Base-by-base conservation (phyloP, 345 rosid species). In the Gossypium sturtianum region DNA sequence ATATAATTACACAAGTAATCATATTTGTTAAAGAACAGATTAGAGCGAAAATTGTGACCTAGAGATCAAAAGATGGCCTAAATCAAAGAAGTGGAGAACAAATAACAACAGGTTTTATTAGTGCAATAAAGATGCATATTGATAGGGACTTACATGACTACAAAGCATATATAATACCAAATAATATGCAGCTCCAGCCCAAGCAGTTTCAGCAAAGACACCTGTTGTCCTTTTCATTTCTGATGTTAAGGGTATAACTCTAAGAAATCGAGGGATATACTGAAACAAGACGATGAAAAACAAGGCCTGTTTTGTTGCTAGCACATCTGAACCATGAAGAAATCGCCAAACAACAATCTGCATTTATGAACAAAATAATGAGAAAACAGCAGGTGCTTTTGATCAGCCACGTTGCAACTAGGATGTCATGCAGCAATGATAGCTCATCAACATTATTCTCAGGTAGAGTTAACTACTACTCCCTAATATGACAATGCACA, bases 161-260 rank as follows among this genome's bases (percentile, higher is more conserved):
- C 97, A 97, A 72, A 95, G 98, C 97, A 95, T 91, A 89, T 93
- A 95, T 70, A 93, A 75, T 27, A 95, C 86, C 87, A 95, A 82
- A 82, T 95, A 93, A 82, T 83, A 93, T 51, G 91, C 99, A 80
- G 99, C 99, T 81, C 99, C 99, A 29, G 98, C 96, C 99, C 98
- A 93, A 51, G 96, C 97, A 53, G 98, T 91, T 87, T 95, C 96
- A 71, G 97, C 98, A 78, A 95, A 89, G 66, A 95, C 97, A 69
- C 99, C 99, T 0, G 97, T 82, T 51, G 99, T 93, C 80, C 99
- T 91, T 82, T 90, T 95, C 72, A 95, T 84, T 87, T 95, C 99
- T 74, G 97, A 85, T 73, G 88, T 87, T 63, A 95, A 78, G 4
- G 99, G 98, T 10, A 84, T 16, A 25, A 92, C 80, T 47, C 99